Evolutionary conservation across 305 asterid species (phyloP).

Genomic region (Withania somnifera): DNA sequence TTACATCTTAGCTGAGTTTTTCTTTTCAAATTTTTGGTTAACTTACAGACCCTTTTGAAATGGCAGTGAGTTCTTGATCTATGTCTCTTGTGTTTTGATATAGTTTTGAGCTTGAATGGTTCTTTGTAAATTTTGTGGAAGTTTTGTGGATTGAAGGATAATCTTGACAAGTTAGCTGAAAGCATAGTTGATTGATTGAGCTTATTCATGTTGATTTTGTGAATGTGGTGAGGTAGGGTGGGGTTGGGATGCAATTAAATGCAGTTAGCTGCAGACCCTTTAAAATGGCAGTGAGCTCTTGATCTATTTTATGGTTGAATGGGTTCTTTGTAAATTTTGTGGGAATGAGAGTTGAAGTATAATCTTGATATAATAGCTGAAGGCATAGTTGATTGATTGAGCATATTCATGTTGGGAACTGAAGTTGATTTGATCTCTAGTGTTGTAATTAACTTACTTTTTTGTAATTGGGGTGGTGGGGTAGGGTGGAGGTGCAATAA

Average conservation of each 20-base stretch:
- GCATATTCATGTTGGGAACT: not conserved
- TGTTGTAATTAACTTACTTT: not conserved
- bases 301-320: not conserved
- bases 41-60: not conserved
- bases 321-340: not conserved
- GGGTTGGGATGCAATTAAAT: not conserved
- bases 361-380: not conserved
- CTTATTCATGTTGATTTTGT: not conserved
- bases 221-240: not conserved
- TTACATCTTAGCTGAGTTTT: not conserved
- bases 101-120: not conserved
- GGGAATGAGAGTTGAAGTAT: not conserved
- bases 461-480: not conserved
- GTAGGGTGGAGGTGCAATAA: not conserved
- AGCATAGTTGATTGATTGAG: not conserved
- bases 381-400: not conserved
- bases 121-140: not conserved
- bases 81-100: not conserved
- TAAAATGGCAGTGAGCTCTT: not conserved
- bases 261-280: not conserved
- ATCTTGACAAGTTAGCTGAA: not conserved
- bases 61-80: constrained; percentile 1
- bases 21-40: too few species aligned
- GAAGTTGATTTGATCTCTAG: not conserved
- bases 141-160: not conserved